These are phyloP conservation scores for Stephania japonica DNA, from an alignment of 164 flowering plant genomes.

Conservation along the genomic window DNA sequence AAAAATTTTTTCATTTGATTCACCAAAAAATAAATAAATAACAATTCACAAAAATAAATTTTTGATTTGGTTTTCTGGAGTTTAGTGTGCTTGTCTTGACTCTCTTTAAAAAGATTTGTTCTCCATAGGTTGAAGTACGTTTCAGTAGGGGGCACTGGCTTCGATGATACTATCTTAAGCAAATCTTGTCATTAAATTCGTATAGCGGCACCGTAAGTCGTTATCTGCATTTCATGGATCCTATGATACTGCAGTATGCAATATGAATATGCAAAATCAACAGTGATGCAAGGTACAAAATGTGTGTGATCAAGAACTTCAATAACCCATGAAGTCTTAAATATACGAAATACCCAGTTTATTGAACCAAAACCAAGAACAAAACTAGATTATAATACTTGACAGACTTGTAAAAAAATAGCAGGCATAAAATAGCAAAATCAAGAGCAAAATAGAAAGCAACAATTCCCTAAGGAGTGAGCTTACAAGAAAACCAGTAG, in stretches of 20 bases:
- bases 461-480: neutral
- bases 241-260: neutral
- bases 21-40: no score
- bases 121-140: neutral
- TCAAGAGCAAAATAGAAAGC: neutral
- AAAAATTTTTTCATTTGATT: constrained; percentile 2
- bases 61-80: neutral
- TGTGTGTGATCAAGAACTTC: neutral
- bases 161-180: neutral
- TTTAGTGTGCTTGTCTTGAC: neutral
- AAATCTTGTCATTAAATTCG: neutral
- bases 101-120: neutral
- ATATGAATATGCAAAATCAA: neutral
- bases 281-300: neutral
- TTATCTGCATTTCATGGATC: neutral
- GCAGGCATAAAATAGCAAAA: neutral
- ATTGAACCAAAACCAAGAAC: no score
- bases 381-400: neutral
- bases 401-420: neutral
- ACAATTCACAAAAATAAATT: no score
- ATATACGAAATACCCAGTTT: no score
- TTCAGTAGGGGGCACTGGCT: neutral
- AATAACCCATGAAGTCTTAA: no score
- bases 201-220: neutral
- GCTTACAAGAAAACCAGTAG: neutral